Percentiles rank a stretch among this genome's conserved stretches.
Conservation (phyloP, 2,329 filamentous ascomycete genomes). For the Trichoderma polysporum region DNA sequence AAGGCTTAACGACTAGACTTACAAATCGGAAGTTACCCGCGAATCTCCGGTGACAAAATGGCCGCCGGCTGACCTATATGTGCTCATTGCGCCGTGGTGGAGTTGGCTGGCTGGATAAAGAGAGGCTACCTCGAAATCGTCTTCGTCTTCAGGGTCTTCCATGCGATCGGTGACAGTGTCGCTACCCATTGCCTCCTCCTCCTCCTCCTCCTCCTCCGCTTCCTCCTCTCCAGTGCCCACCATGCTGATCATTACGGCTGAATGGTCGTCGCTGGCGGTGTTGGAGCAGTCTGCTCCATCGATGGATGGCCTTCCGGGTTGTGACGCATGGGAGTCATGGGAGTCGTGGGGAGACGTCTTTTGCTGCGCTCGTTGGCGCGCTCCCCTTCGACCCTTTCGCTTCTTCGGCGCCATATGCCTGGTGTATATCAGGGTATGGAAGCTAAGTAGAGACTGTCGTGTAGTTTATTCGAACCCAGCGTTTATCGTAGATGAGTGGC, state of each 20-base stretch:
- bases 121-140: slow-evolving; percentile 39
- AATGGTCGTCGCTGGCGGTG: slow-evolving; percentile 34
- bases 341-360: not conserved
- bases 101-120: slow-evolving; percentile 45
- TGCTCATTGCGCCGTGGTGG: slow-evolving; percentile 35
- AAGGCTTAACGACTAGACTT: slow-evolving; percentile 29
- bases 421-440: not conserved
- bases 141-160: slow-evolving; percentile 28
- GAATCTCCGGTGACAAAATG: slow-evolving; percentile 34
- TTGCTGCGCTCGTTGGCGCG: not conserved
- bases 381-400: not conserved
- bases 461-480: not conserved
- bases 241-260: slow-evolving; percentile 41
- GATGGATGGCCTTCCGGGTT: slow-evolving; percentile 31
- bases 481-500: not conserved
- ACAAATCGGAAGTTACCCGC: slow-evolving; percentile 38
- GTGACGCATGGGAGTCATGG: not conserved
- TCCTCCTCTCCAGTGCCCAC: slow-evolving; percentile 37
- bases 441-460: not conserved
- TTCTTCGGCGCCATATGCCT: slow-evolving; percentile 10
- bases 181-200: slow-evolving; percentile 29
- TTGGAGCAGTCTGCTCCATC: slow-evolving; percentile 37
- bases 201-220: slow-evolving; percentile 35
- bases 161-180: not conserved
- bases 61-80: slow-evolving; percentile 39